Evolutionary conservation across 768 basidiomycete species (phyloP), one percentile per base, ranked within the genome.

Genomic region (Rhizopogon vulgaris): DNA sequence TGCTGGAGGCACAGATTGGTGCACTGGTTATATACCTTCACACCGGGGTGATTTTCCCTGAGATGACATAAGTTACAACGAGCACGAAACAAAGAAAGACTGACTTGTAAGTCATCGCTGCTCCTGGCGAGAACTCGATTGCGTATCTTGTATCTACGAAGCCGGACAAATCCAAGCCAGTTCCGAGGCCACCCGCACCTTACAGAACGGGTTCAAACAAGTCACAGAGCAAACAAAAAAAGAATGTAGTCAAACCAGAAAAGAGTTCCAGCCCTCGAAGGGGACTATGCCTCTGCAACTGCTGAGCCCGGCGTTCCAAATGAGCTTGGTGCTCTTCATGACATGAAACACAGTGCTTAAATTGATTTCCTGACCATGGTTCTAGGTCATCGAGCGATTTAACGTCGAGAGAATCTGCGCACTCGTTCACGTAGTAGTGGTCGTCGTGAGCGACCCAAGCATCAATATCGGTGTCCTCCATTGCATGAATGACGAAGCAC

Each of bases 141-240:
- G 86, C 87, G 74, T 84, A 87, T 57, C 71, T 74, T 1, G 84
- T 84, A 15, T 84, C 70, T 6, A 88, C 78, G 63, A 78, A 80
- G 0, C 76, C 75, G 6, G 84, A 82, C 56, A 82, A 60, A 43
- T 80, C 74, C 52, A 90, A 69, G 1, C 88, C 87, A 34, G 80
- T 77, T 3, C 85, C 83, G 6, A 90, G 73, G 3, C 87, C 87
- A 47, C 87, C 87, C 36, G 85, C 87, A 63, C 87, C 86, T 88
- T 52, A 14, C 41, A 49, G 45, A 7, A 28, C 28, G 2, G n/a
- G 39, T 60, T 7, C 43, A 24, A 38, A 39, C 24, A 14, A 41
- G 30, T 24, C 17, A 17, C 41, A 34, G 30, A 17, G 12, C 18
- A 51, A 14, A 12, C 18, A 51, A 14, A 34, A 12, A 27, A 37